Conservation (phyloP, 371 early-diverging fungal species). For the Haplosporangium sp. region DNA sequence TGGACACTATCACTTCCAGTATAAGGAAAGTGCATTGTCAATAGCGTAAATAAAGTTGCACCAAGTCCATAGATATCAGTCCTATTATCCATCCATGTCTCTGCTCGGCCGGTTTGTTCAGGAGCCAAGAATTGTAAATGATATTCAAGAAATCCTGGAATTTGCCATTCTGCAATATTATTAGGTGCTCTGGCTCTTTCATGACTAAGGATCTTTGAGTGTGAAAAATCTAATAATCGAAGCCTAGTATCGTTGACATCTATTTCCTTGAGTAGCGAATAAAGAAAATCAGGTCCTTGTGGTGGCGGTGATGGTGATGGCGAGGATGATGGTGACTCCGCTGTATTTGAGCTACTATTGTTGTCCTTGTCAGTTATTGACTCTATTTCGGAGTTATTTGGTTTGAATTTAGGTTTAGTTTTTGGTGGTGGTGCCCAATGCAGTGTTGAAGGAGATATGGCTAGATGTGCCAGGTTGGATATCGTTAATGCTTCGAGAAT, state of each 20-base stretch:
- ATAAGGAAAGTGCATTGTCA: conserved; percentile 65
- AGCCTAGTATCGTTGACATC: conserved; percentile 47
- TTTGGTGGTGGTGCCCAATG: conserved; percentile 36
- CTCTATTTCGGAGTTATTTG: neutral
- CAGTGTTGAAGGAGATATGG: conserved; percentile 37
- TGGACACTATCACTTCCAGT: conserved; percentile 67
- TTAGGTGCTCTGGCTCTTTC: conserved; percentile 54
- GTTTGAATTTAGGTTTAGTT: neutral
- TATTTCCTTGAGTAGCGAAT: conserved; percentile 19
- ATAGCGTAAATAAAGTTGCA: conserved; percentile 61
- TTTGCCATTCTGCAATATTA: conserved; percentile 53
- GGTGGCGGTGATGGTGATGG: no score
- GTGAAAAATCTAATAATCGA: conserved; percentile 50
- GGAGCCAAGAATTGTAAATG: conserved; percentile 62
- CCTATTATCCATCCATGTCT: conserved; percentile 69
- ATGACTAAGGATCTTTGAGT: conserved; percentile 53
- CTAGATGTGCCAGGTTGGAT: conserved; percentile 40
- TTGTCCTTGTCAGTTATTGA: neutral
- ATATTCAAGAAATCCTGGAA: conserved; percentile 51
- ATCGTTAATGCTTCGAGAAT: conserved; percentile 35
- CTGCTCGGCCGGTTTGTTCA: conserved; percentile 71
- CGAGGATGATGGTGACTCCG: neutral
- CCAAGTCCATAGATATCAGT: conserved; percentile 73
- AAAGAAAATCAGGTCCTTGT: conserved; percentile 5
- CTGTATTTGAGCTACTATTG: neutral